Evolutionary conservation across 768 basidiomycete species (phyloP), one percentile per base, ranked within the genome.

Genomic region (Macrolepiota dolichaula): DNA sequence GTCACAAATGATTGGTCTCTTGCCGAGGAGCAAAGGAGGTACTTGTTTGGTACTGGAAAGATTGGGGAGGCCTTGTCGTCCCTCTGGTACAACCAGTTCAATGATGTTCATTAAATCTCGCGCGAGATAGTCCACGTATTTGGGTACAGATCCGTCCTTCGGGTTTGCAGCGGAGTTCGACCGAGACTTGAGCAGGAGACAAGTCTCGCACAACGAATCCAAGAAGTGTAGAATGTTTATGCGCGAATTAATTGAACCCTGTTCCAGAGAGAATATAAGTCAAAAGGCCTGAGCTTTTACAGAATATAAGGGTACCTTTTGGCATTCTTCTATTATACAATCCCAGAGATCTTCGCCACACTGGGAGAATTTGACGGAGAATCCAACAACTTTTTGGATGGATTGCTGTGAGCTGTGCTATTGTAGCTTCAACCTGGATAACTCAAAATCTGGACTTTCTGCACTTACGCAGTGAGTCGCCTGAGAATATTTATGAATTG

Each of bases 271-370:
- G 37, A 35, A 13, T 24, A 19, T 32, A 36, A 9, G 10, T 44
- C 42, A 44, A 2, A 4, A 37, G 50, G 37, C 46, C 29, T 6
- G 9, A 51, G 11, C 11, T 12, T 24, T 27, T 22, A 4, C 6
- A 17, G 27, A 36, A 50, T 24, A 50, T 12, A 42, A 55, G 25
- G 47, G 17, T 60, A 89, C 94, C 82, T 94, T 96, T 71, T 91
- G 87, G 64, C 89, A 93, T 75, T 96, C 92, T 70, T 96, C 94
- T 25, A 94, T 74, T 40, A 96, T 83, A 66, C 94, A 96, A 66
- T 96, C 94, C 95, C 94, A 96, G 11, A 96, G 73, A 72, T 97
- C 94, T 67, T 96, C 94, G 5, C 92, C 94, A 59, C 93, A 95
- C 59, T 83, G 83, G 4, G 88, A 79, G 57, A 89, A 94, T 68